A percentile compares a stretch with the other conserved stretches of the same genome.
Evolutionary conservation across 495 filamentous ascomycete species (phyloP).

Genomic region (Daldinia vernicosa): DNA sequence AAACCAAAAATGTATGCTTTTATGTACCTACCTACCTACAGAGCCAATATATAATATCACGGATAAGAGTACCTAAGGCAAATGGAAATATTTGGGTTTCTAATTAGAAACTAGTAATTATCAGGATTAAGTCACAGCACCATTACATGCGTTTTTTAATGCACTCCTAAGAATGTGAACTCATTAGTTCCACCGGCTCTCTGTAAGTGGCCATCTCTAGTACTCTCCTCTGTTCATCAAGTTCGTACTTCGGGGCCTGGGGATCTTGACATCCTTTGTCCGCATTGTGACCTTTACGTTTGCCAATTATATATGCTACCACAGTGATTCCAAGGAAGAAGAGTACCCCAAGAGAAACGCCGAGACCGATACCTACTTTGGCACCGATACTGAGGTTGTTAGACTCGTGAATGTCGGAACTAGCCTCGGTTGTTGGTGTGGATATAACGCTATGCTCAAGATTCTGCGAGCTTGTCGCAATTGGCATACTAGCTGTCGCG

Average conservation of each 20-base stretch:
- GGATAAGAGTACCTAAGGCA: too few relatives aligned
- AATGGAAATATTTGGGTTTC: too few relatives aligned
- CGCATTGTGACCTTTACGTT: background rate
- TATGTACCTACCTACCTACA: too few relatives aligned
- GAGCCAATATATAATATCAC: too few relatives aligned
- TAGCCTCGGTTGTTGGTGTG: too few relatives aligned
- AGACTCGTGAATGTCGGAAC: background rate
- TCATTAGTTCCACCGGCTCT: background rate
- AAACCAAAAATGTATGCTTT: too few relatives aligned
- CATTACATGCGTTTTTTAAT: too few relatives aligned
- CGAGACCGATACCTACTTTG: background rate
- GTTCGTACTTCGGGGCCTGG: background rate
- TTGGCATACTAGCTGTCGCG: background rate
- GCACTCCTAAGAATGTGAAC: background rate
- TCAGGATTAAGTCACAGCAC: too few relatives aligned
- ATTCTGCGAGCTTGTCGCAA: background rate
- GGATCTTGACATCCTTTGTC: background rate
- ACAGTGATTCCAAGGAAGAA: background rate
- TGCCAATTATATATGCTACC: background rate
- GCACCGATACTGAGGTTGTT: background rate
- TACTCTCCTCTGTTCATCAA: background rate
- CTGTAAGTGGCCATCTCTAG: background rate
- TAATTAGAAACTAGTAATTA: too few relatives aligned
- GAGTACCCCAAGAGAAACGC: background rate
- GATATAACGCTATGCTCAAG: too few relatives aligned